phyloP scores from a whole-genome alignment of 1,284 basidiomycete species.

The Rhodotorula sp. region DNA sequence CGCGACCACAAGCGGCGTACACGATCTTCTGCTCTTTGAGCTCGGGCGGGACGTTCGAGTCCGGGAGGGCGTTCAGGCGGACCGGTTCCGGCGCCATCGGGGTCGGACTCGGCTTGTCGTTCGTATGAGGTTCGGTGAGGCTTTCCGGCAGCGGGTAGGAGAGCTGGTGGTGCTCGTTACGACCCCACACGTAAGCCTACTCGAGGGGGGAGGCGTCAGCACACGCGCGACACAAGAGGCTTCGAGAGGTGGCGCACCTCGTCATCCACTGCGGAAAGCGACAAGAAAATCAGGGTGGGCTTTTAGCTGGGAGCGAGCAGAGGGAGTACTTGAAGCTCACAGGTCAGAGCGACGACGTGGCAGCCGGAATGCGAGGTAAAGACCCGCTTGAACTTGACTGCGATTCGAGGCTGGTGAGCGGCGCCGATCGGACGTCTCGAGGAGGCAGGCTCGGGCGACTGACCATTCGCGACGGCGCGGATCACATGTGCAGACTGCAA shows the following conservation, averaged over 20 bases:
- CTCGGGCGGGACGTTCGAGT: slow-evolving; percentile 51
- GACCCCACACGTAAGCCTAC: slow-evolving; percentile 77
- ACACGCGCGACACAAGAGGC: slow-evolving; percentile 7
- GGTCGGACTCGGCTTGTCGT: slow-evolving; percentile 55
- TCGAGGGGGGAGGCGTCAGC: neutral
- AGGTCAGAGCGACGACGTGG: slow-evolving; percentile 71
- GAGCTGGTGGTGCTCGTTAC: slow-evolving; percentile 59
- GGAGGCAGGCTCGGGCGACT: slow-evolving; percentile 43
- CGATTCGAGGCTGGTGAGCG: neutral
- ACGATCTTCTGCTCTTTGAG: slow-evolving; percentile 68
- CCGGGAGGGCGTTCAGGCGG: slow-evolving; percentile 52
- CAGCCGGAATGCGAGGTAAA: slow-evolving; percentile 71
- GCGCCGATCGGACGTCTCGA: neutral
- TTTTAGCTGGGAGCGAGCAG: neutral
- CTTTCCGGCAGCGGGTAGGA: slow-evolving; percentile 42
- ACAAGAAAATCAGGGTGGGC: neutral
- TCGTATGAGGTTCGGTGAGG: slow-evolving; percentile 46
- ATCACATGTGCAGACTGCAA: slow-evolving; percentile 81
- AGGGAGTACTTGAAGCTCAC: slow-evolving; percentile 33
- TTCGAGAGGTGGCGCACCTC: slow-evolving; percentile 41
- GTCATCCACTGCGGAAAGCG: slow-evolving; percentile 20
- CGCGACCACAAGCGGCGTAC: slow-evolving; percentile 74
- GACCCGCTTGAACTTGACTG: slow-evolving; percentile 61
- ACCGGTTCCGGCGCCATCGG: slow-evolving; percentile 61
- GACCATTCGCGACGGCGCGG: slow-evolving; percentile 76